Base-by-base conservation (phyloP, 371 early-diverging fungal genomes). In the Mortierella sp. region DNA sequence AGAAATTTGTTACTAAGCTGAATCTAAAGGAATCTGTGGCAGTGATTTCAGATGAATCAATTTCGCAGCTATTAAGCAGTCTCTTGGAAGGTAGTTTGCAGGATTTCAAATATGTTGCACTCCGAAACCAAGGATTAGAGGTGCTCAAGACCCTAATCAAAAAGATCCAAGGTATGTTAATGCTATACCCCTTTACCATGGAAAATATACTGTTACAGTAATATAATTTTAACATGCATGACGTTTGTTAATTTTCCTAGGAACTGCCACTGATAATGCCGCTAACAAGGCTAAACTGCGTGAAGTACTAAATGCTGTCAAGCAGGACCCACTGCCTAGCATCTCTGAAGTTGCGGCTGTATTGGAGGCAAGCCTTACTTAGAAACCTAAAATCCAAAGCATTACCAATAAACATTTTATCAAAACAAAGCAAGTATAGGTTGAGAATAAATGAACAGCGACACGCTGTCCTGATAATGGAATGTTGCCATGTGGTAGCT, bases 1-100 rank as follows among this genome's bases (percentile, higher is more conserved):
- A 88, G 10, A 80, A 73, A 19, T 86, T 93, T 63, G 67, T 93
- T 9, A 67, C 73, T 24, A 84, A 81, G 62, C 47, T 75, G 40
- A 48, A 73, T 13, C 41, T 70, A 19, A 11, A 60, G 0, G 21
- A 55, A 1, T 28, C 50, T 2, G 16, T 3, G 0, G 24, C 40
- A 19, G 72, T 65, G 7, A 32, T 75, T 4, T 62, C 65, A 16
- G 76, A 81, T 19, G 59, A 63, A 7, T 47, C 74, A 13, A 19
- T 75, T 1, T 4, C 65, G n/a, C 36, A 63, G 22, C 22, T 72
- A 5, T 33, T 81, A 22, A 69, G 72, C 28, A 69, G 72, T 32
- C 58, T 81, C 4, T 13, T 72, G 58, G 76, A 81, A 52, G 81
- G 81, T 1, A 69, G 72, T 13, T 62, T 81, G 66, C 59, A 38